Evolutionary conservation across 768 basidiomycete species (phyloP), one percentile per base, ranked within the genome.

Genomic region (Suillus lakei): DNA sequence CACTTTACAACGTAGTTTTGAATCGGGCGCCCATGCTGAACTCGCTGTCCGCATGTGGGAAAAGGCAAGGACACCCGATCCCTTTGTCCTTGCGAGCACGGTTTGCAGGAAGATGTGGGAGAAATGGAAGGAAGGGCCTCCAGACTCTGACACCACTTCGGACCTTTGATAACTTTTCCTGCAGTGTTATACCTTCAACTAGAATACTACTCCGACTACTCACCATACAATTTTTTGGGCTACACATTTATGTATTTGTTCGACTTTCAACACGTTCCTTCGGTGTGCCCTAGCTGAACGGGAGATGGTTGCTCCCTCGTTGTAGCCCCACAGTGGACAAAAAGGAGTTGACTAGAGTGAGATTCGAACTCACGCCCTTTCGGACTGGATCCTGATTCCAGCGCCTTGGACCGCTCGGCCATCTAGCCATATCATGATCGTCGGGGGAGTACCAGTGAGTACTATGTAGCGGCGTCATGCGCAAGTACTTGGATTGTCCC

Each of bases 371-470:
- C 56, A 43, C 56, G 63, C 63, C 62, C 56, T 76, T 74, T 74
- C 73, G 75, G 75, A 74, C 73, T 74, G 74, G 73, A 76, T 74
- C 82, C 82, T 82, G 80, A 82, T 79, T 85, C 84, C 82, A 81
- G 83, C 83, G 82, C 84, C 84, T 85, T 84, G 79, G 83, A 85
- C 83, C 83, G 81, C 83, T 85, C 84, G 83, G 83, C 83, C 84
- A 84, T 83, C 78, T 72, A 76, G 76, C 76, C 74, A 21, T 39
- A 18, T 16, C 3, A 9, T 28, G 48, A 16, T 16, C 1, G 0
- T 1, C 3, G n/a, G n/a, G n/a, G n/a, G n/a, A n/a, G 13, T 50
- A 15, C 26, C 12, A 7, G 16, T 26, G 26, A 28, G 28, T 18
- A 16, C 16, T 15, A 50, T 48, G n/a, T 15, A 51, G 16, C 8